Base-by-base conservation (phyloP, 2,329 filamentous ascomycete species). In the Lasiodiplodia citricola region DNA sequence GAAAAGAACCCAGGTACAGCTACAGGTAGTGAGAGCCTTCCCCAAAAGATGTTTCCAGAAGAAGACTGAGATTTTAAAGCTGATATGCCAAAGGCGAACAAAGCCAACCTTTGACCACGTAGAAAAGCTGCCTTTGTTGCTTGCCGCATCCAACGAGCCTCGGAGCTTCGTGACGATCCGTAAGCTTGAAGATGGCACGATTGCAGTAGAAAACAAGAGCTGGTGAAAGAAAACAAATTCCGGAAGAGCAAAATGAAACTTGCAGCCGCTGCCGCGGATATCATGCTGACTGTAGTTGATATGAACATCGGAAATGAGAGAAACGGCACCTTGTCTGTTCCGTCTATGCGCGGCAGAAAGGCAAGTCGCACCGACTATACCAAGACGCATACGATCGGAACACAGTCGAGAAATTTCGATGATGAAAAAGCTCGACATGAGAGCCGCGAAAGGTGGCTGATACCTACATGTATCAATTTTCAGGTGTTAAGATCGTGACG, bases 381-480 rank as follows among this genome's bases (percentile, higher is more conserved):
- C 66, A 63, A 63, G 50, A 68, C 57, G 66, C 66, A 50, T 63
- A 68, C 57, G 56, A 54, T 63, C 50, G 25, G 57, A 58, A 55
- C 47, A 68, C 66, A 58, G 65, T 56, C 57, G 66, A 25, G 56
- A 62, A 63, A 68, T 52, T 67, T 67, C 65, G 51, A 51, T 63
- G 47, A 68, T 55, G 57, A 63, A 35, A 62, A 57, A 63, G 57
- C 56, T 54, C 56, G 57, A 68, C 66, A 68, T 68, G 56, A 54
- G n/a, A 44, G 56, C 50, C 47, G 47, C 62, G 62, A 28, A 60
- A 67, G 41, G 66, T 68, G 44, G 66, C 41, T 56, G 60, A 64
- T 64, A 64, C 60, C 31, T 66, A 66, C 56, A 68, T 54, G 57
- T 62, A 67, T 67, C 54, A 44, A 60, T 67, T 63, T 63, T 58